A percentile compares a stretch with the other conserved stretches of the same genome.
These are phyloP conservation scores for Podila horticola DNA, from an alignment of 192 early-diverging fungal genomes.

Conservation along the genomic window DNA sequence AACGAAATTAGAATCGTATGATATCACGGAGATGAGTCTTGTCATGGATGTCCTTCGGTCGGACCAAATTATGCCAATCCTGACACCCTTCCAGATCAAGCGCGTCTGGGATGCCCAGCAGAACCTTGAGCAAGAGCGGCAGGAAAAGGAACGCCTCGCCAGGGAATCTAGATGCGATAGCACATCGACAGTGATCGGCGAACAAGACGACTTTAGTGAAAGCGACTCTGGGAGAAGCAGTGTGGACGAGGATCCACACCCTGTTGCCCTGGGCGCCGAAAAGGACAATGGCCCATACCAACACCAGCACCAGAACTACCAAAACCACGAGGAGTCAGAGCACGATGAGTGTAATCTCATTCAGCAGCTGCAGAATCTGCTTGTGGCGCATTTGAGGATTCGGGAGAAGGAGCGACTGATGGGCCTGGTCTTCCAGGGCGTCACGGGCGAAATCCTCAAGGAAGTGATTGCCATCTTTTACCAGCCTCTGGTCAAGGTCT, in stretches of 20 bases:
- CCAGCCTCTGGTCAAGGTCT: conserved; percentile 64
- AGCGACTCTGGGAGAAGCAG: conserved; percentile 7
- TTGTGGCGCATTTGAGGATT: conserved; percentile 57
- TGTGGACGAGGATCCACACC: not conserved
- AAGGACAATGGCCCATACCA: not conserved
- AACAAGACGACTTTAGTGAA: conserved; percentile 9
- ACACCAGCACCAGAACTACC: not conserved
- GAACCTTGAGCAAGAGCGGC: conserved; percentile 18
- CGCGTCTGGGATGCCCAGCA: conserved; percentile 35
- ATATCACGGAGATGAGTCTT: conserved; percentile 30
- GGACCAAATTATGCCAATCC: conserved; percentile 15
- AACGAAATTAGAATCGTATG: conserved; percentile 14
- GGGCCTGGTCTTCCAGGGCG: conserved; percentile 60
- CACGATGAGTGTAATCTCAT: conserved; percentile 26
- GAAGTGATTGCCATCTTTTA: conserved; percentile 69
- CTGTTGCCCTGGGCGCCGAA: not conserved
- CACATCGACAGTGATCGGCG: not conserved
- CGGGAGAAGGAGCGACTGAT: conserved; percentile 62
- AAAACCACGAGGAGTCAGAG: not conserved
- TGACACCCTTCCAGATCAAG: conserved; percentile 26
- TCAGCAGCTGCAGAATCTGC: conserved; percentile 51
- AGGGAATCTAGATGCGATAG: conserved; percentile 1
- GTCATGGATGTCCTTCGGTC: conserved; percentile 39
- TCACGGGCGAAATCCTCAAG: conserved; percentile 63
- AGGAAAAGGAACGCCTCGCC: conserved; percentile 7